phyloP scores from a whole-genome alignment of 176 grass and related monocot species.

The Urochloa ruziziensis region DNA sequence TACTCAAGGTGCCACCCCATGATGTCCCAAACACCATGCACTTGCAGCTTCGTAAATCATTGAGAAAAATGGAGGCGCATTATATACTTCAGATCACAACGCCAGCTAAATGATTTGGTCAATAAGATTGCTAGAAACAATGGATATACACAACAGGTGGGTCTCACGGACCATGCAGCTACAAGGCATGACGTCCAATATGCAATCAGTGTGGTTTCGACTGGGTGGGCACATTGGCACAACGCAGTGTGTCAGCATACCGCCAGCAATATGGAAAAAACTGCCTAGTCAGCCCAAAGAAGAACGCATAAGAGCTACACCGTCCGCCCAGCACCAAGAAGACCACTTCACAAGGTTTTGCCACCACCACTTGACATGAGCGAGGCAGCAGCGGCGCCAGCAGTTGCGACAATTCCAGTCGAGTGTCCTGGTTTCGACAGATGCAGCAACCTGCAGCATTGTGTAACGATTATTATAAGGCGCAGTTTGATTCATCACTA shows the following conservation, averaged over 20 bases:
- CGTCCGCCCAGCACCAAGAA: not conserved
- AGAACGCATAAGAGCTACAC: not conserved
- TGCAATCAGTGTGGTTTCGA: not conserved
- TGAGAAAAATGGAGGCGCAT: not conserved
- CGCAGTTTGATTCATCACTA: not conserved
- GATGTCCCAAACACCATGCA: not conserved
- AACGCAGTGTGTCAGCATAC: not conserved
- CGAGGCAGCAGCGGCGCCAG: constrained; percentile 73
- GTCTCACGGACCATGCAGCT: not conserved
- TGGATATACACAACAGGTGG: constrained; percentile 19
- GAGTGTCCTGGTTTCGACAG: constrained; percentile 81
- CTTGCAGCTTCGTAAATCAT: not conserved
- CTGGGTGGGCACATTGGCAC: not conserved
- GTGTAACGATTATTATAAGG: not conserved
- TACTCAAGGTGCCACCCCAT: not conserved
- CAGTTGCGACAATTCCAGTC: constrained; percentile 75
- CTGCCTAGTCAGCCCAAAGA: not conserved
- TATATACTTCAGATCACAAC: not conserved
- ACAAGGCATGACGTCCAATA: not conserved
- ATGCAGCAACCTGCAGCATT: constrained; percentile 67
- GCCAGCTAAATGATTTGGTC: not conserved
- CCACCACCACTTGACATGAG: constrained; percentile 74
- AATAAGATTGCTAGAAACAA: not conserved
- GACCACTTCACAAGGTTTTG: constrained; percentile 44
- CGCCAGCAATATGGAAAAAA: not conserved